Evolutionary conservation across 2,329 filamentous ascomycete genomes (phyloP), one percentile per base, ranked within the genome.

Genomic region (Fusarium poae): DNA sequence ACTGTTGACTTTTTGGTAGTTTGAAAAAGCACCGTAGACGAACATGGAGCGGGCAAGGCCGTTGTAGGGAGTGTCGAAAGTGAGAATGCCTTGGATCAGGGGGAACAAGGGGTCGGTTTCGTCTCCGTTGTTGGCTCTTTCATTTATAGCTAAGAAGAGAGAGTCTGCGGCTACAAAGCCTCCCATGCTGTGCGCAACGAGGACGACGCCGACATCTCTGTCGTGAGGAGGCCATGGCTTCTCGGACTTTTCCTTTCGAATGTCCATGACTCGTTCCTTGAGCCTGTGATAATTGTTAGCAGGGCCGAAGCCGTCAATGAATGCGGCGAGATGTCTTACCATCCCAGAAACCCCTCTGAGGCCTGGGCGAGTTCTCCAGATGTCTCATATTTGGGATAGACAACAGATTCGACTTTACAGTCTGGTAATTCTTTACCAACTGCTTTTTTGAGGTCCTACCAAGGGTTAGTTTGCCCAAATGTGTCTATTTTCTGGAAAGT

Each of bases 21-120:
- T 87, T 51, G 84, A 86, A 57, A 88, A 88, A 32, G 85, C 86
- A 44, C 86, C 86, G 65, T 88, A 88, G 44, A 87, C 86, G 63
- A 88, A 88, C 85, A 88, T 86, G 49, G 84, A 85, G 15, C 86
- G 79, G 4, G 86, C 84, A 18, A 88, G 83, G 9, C 90, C 90
- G 59, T 93, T 89, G 78, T 91, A 97, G 0, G 94, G 94, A 0
- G 94, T 97, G 78, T 97, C 93, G 73, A 96, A 96, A 9, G 92
- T 88, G 34, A 97, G 83, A 18, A 97, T 84, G 50, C 91, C 93
- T 74, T 93, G 91, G 62, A 97, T 91, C 55, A 92, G 87, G 1
- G 93, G 93, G 77, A 97, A 97, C 78, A 93, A 88, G 49, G 89
- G 84, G 4, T 72, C 62, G 2, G 71, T 69, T 10, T 78, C 73